phyloP scores from a whole-genome alignment of 2,329 filamentous ascomycete genomes.

The Dactylella cylindrospora region DNA sequence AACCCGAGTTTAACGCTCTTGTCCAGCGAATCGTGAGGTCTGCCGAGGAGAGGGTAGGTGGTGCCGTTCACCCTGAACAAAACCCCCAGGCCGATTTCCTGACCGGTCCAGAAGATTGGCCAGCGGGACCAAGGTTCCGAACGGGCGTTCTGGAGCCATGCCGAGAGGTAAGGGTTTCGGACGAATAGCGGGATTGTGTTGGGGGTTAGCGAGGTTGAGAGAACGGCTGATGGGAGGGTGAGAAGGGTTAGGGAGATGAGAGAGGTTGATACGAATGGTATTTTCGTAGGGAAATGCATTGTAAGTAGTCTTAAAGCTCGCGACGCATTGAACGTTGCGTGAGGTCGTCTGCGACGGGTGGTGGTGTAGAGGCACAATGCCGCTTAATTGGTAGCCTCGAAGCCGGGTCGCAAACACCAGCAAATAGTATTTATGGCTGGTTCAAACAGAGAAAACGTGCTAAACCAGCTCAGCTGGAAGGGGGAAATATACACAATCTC shows the following conservation, averaged over 20 bases:
- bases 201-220: slow-evolving; percentile 59
- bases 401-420: too few relatives aligned
- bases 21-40: slow-evolving; percentile 54
- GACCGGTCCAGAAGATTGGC: slow-evolving; percentile 82
- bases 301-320: too few relatives aligned
- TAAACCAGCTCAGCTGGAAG: too few relatives aligned
- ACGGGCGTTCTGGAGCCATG: slow-evolving; percentile 67
- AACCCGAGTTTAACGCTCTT: slow-evolving; percentile 50
- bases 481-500: too few relatives aligned
- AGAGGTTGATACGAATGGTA: neutral
- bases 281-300: neutral
- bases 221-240: slow-evolving; percentile 46
- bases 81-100: slow-evolving; percentile 61
- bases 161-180: slow-evolving; percentile 63
- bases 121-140: slow-evolving; percentile 76
- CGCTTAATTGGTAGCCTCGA: too few relatives aligned
- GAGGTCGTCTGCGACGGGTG: too few relatives aligned
- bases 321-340: too few relatives aligned
- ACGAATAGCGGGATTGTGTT: slow-evolving; percentile 62
- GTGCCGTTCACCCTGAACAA: slow-evolving; percentile 56
- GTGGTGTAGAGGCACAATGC: too few relatives aligned
- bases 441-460: too few relatives aligned
- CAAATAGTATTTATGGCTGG: too few relatives aligned
- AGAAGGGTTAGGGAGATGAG: slow-evolving; percentile 1
- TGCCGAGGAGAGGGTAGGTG: slow-evolving; percentile 59